Conservation (phyloP, 192 early-diverging fungal species). For the Allomyces javanicus region DNA sequence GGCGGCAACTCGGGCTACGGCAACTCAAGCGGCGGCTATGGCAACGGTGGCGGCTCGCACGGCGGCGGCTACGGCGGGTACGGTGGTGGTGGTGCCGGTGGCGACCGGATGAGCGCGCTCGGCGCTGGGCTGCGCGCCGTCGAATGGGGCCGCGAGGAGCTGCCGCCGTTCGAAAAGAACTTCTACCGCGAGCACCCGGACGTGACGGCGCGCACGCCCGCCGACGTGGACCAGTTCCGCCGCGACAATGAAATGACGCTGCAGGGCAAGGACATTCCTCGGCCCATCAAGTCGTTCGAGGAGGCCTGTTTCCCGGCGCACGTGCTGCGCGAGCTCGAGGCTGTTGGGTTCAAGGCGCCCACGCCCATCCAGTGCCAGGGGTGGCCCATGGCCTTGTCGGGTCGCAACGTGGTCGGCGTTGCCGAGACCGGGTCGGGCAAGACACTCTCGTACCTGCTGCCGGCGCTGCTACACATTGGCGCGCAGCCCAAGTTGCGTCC, state of each 20-base stretch:
- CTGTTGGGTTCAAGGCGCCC: slow-evolving; percentile 66
- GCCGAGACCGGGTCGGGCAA: slow-evolving; percentile 93
- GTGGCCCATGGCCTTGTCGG: slow-evolving; percentile 69
- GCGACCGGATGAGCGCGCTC: slow-evolving; percentile 24
- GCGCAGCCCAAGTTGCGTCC: slow-evolving; percentile 79
- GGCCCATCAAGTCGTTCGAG: slow-evolving; percentile 68
- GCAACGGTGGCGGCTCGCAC: slow-evolving; percentile 11
- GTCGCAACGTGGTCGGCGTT: slow-evolving; percentile 80
- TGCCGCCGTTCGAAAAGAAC: slow-evolving; percentile 84
- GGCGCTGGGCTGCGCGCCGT: slow-evolving; percentile 30
- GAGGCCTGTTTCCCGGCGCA: slow-evolving; percentile 86
- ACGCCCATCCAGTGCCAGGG: slow-evolving; percentile 93
- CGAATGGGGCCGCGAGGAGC: slow-evolving; percentile 44
- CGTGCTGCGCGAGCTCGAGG: slow-evolving; percentile 66
- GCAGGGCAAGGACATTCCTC: slow-evolving; percentile 66
- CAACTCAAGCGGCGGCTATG: slow-evolving; percentile 6
- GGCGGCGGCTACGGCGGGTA: slow-evolving; percentile 16
- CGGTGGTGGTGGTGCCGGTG: slow-evolving; percentile 15
- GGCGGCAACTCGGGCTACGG: neutral
- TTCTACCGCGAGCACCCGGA: slow-evolving; percentile 75
- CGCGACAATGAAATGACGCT: slow-evolving; percentile 61
- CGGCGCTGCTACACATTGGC: slow-evolving; percentile 76
- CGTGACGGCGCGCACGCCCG: slow-evolving; percentile 41
- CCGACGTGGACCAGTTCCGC: slow-evolving; percentile 64
- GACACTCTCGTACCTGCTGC: slow-evolving; percentile 85